phyloP scores from a whole-genome alignment of 148 eudicot genomes.

The Rhododendron henanense region DNA sequence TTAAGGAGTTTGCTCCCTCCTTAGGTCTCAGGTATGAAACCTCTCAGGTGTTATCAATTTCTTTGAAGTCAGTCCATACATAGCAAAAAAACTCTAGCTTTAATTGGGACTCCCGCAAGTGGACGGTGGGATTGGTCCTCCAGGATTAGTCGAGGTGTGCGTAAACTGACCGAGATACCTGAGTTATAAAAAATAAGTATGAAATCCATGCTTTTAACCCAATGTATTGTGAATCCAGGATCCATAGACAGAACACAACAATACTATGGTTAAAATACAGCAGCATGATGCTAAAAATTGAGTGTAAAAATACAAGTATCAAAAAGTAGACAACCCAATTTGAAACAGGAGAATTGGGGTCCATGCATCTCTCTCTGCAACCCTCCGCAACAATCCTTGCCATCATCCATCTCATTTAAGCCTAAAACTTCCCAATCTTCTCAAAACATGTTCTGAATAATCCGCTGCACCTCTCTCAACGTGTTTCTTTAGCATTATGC shows the following conservation, averaged over 20 bases:
- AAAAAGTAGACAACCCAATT: background rate
- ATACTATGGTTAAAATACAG: background rate
- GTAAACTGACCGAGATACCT: background rate
- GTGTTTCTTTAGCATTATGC: background rate
- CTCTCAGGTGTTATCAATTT: too few relatives aligned
- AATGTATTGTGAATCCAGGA: background rate
- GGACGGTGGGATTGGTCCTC: background rate
- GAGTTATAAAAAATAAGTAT: background rate
- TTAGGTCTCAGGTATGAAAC: too few relatives aligned
- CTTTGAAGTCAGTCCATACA: too few relatives aligned
- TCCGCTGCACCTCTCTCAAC: background rate
- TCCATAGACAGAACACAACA: background rate
- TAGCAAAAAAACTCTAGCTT: background rate
- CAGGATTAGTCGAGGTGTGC: background rate
- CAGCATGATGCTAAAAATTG: constrained; percentile 1
- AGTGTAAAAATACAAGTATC: background rate
- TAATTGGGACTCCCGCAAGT: background rate
- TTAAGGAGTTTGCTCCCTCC: too few relatives aligned
- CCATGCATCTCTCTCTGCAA: background rate
- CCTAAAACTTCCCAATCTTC: constrained; percentile 1
- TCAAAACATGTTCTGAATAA: background rate
- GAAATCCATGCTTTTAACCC: background rate
- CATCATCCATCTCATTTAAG: constrained; percentile 5
- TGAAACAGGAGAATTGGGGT: background rate
- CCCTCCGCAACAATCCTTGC: background rate